Evolutionary conservation across 106 monocot species (phyloP).

Genomic region (Cymbidium sinense): DNA sequence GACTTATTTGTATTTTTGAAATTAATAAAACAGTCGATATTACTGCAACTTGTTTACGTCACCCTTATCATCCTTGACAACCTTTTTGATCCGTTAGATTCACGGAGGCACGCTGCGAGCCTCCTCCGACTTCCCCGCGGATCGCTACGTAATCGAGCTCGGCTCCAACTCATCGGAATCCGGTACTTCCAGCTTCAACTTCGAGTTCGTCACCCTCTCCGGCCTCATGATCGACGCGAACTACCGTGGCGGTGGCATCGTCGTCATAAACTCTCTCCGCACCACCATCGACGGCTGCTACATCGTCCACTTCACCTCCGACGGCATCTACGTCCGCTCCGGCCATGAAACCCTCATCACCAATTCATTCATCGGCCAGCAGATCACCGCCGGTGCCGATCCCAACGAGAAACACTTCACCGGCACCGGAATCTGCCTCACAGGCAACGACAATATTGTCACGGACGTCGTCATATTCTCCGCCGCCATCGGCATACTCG

Average conservation of each 20-base stretch:
- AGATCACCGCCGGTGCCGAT: conserved; percentile 37
- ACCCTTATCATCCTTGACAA: too few species aligned
- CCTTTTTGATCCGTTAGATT: conserved; percentile 20
- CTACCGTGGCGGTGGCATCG: conserved; percentile 35
- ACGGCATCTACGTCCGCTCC: conserved; percentile 29
- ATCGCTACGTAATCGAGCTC: conserved; percentile 47
- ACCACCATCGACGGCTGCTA: conserved; percentile 42
- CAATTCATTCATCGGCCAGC: conserved; percentile 39
- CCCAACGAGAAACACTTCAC: conserved; percentile 30
- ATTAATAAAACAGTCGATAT: too few species aligned
- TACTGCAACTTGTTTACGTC: too few species aligned
- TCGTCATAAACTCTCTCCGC: conserved; percentile 28
- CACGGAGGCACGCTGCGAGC: conserved; percentile 48
- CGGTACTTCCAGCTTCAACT: conserved; percentile 8
- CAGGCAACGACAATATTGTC: conserved; percentile 45
- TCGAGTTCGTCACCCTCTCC: conserved; percentile 56
- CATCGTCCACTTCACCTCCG: conserved; percentile 44
- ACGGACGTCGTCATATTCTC: conserved; percentile 63
- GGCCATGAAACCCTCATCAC: conserved; percentile 50
- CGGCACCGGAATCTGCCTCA: conserved; percentile 34
- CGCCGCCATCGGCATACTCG: conserved; percentile 27
- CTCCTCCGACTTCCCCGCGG: conserved; percentile 16
- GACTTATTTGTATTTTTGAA: too few species aligned
- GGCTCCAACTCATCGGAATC: conserved; percentile 10
- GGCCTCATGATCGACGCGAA: conserved; percentile 50